Base-by-base conservation (phyloP, 768 basidiomycete species). In the Leccinum uliginosum region DNA sequence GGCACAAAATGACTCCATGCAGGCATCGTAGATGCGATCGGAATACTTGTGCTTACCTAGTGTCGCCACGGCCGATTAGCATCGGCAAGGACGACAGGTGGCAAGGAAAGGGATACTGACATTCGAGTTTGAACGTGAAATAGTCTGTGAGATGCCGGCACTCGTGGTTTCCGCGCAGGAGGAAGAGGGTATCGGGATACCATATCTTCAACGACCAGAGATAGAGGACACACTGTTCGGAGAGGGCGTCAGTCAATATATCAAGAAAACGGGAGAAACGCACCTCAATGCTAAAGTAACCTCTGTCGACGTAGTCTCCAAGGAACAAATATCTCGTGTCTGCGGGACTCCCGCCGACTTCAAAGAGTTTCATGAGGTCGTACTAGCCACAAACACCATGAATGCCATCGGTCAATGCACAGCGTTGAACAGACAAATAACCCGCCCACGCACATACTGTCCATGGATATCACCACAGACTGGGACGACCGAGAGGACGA, bases 391-490 rank as follows among this genome's bases (percentile, higher is more conserved):
- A 11, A 35, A 50, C 40, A 53, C 26, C 38, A 62, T 12, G 30
- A 47, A n/a, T n/a, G 35, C 47, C 54, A 40, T 43, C 14, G 55
- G 56, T 67, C 59, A 64, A 64, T 63, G 54, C 30, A 62, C 34
- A 60, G 59, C 27, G 29, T 24, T n/a, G 35, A 53, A 30, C 29
- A 19, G 53, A 53, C 56, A 55, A 40, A 40, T 35, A 48, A 55
- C 52, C 45, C 35, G 56, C 53, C 34, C 54, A 64, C 90, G 71
- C 65, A 97, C 96, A 76, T 99, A 99, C 91, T 99, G 96, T 1
- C 96, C 96, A 66, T 98, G 96, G 47, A 98, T 97, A 75, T 98
- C 96, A 49, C 96, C 97, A 72, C 96, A 98, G 35, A 94, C 93
- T 93, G 65, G n/a, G n/a, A 15, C 58, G 40, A 32, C 24, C 10